Percentiles rank a stretch among this genome's conserved stretches.
These are phyloP conservation scores for Candida hungchunana DNA, from an alignment of 805 yeast genomes.

Conservation along the genomic window DNA sequence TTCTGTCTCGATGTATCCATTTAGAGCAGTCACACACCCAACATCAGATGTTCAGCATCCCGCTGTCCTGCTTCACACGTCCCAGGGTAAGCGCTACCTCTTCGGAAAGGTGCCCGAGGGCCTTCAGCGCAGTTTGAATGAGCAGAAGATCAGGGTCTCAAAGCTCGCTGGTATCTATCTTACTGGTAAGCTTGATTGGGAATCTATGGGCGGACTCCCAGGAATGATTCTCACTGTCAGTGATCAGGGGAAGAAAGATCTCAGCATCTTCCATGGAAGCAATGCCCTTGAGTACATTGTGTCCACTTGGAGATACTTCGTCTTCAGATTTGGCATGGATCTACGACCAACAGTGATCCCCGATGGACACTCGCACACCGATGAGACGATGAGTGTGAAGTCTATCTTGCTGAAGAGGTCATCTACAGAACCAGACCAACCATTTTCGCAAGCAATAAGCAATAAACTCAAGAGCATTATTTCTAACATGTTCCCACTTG, in stretches of 20 bases:
- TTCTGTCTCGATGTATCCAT: conserved; percentile 39
- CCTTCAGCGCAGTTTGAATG: conserved; percentile 68
- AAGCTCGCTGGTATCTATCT: conserved; percentile 64
- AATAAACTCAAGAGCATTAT: conserved; percentile 29
- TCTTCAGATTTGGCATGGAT: conserved; percentile 69
- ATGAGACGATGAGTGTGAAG: conserved; percentile 30
- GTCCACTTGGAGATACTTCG: conserved; percentile 83
- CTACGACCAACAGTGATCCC: conserved; percentile 32
- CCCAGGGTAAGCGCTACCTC: conserved; percentile 43
- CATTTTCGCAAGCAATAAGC: conserved; percentile 4
- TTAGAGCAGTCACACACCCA: conserved; percentile 54
- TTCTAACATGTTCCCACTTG: conserved; percentile 54
- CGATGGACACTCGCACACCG: conserved; percentile 25
- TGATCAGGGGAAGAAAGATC: conserved; percentile 63
- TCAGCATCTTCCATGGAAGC: conserved; percentile 53
- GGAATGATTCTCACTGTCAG: conserved; percentile 80
- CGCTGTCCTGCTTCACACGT: conserved; percentile 39
- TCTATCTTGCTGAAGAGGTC: conserved; percentile 12
- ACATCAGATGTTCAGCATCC: conserved; percentile 60
- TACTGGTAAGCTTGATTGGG: conserved; percentile 78
- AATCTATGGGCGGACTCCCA: conserved; percentile 85
- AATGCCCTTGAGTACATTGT: conserved; percentile 50
- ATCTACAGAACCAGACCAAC: neutral
- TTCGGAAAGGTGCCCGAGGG: conserved; percentile 88
- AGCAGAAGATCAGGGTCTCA: conserved; percentile 51